Evolutionary conservation across 176 grass and related monocot species (phyloP).

Genomic region (Zea mays): DNA sequence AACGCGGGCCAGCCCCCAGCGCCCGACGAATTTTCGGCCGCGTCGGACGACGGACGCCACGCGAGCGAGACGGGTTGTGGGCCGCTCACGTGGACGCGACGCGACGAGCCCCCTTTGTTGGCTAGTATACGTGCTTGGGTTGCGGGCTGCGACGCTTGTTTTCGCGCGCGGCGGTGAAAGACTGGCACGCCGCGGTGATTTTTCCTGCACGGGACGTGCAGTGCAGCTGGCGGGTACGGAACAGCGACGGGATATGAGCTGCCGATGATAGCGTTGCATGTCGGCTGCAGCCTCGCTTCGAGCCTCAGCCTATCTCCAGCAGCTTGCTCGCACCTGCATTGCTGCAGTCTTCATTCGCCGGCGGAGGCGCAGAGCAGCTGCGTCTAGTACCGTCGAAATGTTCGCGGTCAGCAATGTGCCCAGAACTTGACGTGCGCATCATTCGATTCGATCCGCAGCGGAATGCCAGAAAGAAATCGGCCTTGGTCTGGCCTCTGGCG

Average conservation of each 20-base stretch:
- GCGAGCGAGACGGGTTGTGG: not conserved
- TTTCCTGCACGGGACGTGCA: not conserved
- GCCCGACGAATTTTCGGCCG: not conserved
- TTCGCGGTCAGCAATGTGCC: not conserved
- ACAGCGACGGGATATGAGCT: not conserved
- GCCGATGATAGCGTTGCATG: no score
- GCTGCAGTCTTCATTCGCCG: no score
- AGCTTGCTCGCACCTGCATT: not conserved
- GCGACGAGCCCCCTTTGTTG: not conserved
- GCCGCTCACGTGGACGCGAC: not conserved
- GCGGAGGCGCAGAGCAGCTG: not conserved
- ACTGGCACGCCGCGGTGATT: not conserved
- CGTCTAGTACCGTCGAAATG: not conserved
- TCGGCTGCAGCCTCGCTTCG: no score
- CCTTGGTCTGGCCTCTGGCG: not conserved
- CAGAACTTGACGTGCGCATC: not conserved
- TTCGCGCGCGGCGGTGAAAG: not conserved
- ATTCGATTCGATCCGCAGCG: not conserved
- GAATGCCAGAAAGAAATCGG: conserved; percentile 25
- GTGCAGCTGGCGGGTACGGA: not conserved
- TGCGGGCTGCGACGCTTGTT: not conserved
- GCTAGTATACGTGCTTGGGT: not conserved
- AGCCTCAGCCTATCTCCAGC: no score
- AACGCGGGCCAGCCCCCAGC: not conserved
- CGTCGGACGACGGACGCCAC: not conserved